Conservation (phyloP, 2,329 filamentous ascomycete species). For the Scedosporium boydii region DNA sequence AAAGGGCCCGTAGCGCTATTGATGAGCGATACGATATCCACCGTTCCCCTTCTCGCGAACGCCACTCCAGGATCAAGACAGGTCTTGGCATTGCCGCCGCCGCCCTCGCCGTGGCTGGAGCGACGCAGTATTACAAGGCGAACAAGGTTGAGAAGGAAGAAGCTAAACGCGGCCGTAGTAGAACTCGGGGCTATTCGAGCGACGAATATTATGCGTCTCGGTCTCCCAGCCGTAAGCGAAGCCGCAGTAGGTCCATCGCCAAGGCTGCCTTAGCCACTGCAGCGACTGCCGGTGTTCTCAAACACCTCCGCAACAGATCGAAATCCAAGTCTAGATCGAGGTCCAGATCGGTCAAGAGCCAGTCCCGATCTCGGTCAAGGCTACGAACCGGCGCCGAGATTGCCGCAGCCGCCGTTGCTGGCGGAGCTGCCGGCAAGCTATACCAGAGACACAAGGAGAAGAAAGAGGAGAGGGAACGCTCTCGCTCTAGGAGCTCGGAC, state of each 20-base stretch:
- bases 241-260: slow-evolving; percentile 39
- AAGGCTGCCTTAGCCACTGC: slow-evolving; percentile 50
- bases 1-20: slow-evolving; percentile 52
- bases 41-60: slow-evolving; percentile 25
- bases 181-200: slow-evolving; percentile 33
- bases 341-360: slow-evolving; percentile 22
- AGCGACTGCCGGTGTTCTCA: slow-evolving; percentile 47
- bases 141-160: slow-evolving; percentile 53
- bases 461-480: slow-evolving; percentile 14
- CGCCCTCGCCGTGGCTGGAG: slow-evolving; percentile 54
- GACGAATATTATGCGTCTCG: slow-evolving; percentile 32
- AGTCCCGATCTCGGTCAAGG: slow-evolving; percentile 22
- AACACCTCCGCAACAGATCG: slow-evolving; percentile 38
- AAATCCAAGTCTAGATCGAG: slow-evolving; percentile 29
- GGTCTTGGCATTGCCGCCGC: slow-evolving; percentile 54
- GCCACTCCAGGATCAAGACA: slow-evolving; percentile 44
- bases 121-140: slow-evolving; percentile 53
- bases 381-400: slow-evolving; percentile 45
- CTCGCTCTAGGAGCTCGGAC: slow-evolving; percentile 11
- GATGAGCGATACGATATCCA: slow-evolving; percentile 37
- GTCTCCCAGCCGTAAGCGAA: slow-evolving; percentile 31
- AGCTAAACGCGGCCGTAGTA: slow-evolving; percentile 43
- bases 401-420: slow-evolving; percentile 49
- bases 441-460: slow-evolving; percentile 52
- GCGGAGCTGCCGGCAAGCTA: slow-evolving; percentile 50